Evolutionary conservation across 495 filamentous ascomycete species (phyloP).

Genomic region (Aspergillus kassunensis): DNA sequence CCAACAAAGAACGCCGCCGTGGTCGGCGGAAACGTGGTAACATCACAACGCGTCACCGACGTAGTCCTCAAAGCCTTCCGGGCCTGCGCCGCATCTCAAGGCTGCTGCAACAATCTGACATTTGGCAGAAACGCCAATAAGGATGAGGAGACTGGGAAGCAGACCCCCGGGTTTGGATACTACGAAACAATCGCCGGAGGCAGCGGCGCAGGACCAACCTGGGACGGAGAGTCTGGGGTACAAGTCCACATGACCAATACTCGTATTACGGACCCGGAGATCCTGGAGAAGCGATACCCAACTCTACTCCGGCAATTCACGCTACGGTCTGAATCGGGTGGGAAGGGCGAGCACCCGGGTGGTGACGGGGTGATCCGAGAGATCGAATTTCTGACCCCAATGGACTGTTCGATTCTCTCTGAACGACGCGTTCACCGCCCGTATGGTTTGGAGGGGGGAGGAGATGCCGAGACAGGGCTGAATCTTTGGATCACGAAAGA

Average conservation of each 20-base stretch:
- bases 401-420: conserved; percentile 84
- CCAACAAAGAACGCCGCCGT: conserved; percentile 87
- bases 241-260: conserved; percentile 99
- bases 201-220: conserved; percentile 78
- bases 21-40: conserved; percentile 93
- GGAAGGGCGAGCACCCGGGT: conserved; percentile 70
- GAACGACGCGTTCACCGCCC: conserved; percentile 84
- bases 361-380: conserved; percentile 90
- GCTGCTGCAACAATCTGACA: conserved; percentile 81
- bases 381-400: conserved; percentile 87
- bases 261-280: conserved; percentile 89
- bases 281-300: conserved; percentile 94
- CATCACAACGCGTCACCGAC: conserved; percentile 86
- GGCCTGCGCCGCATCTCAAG: conserved; percentile 87
- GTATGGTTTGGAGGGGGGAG: conserved; percentile 86
- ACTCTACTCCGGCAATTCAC: conserved; percentile 81
- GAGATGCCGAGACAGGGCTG: conserved; percentile 70
- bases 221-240: conserved; percentile 86
- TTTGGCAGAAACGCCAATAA: conserved; percentile 41
- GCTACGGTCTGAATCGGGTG: conserved; percentile 63
- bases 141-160: conserved; percentile 74
- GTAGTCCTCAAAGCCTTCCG: conserved; percentile 89
- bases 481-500: conserved; percentile 81
- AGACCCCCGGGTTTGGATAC: conserved; percentile 87
- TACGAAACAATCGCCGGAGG: conserved; percentile 97